These are phyloP conservation scores for Mycena polygramma DNA, from an alignment of 768 basidiomycete genomes.

Conservation along the genomic window DNA sequence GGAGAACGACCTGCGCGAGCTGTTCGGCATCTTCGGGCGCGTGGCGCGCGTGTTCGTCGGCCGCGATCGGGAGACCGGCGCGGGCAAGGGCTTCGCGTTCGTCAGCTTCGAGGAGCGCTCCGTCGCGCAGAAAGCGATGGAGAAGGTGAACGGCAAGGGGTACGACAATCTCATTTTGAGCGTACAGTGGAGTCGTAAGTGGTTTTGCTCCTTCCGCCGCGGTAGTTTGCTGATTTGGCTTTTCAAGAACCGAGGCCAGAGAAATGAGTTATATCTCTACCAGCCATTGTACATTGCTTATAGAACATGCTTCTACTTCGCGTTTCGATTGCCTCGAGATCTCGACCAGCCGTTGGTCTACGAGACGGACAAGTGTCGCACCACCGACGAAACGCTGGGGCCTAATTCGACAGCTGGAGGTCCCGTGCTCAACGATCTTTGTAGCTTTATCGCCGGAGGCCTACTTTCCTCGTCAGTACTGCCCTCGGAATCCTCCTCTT, in stretches of 20 bases:
- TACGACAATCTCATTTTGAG: conserved; percentile 92
- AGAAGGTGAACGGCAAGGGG: conserved; percentile 91
- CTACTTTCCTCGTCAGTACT: no score
- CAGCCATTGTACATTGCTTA: no score
- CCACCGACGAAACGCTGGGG: no score
- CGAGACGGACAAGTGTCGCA: no score
- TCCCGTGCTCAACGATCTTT: no score
- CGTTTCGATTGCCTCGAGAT: no score
- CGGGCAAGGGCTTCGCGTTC: conserved; percentile 97
- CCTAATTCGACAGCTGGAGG: no score
- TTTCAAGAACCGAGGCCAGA: conserved; percentile 60
- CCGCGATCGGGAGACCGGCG: conserved; percentile 92
- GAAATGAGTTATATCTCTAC: conserved; percentile 26
- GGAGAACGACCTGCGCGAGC: conserved; percentile 92
- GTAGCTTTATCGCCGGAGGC: no score
- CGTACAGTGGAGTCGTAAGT: conserved; percentile 74
- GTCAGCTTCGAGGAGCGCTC: conserved; percentile 92
- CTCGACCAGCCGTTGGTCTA: no score
- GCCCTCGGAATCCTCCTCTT: no score
- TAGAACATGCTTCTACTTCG: no score
- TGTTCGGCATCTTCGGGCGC: conserved; percentile 89
- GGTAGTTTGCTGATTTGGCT: conserved; percentile 5
- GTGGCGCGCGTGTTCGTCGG: conserved; percentile 95
- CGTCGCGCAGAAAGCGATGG: conserved; percentile 88
- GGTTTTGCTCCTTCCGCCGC: background rate